phyloP scores from a whole-genome alignment of 345 rosid genomes.

The Cardamine chenopodiifolia region DNA sequence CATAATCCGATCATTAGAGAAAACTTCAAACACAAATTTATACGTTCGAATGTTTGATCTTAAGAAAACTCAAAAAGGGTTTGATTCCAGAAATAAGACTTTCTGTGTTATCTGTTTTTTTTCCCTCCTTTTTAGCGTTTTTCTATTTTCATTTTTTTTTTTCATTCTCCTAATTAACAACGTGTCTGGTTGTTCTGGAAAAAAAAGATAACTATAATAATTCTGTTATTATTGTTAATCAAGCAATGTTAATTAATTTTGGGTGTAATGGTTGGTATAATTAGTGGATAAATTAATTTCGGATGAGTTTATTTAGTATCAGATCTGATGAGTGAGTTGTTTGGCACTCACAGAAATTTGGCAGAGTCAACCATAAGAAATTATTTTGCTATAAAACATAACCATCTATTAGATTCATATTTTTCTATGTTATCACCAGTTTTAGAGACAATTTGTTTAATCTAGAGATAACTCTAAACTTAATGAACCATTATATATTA shows the following conservation, averaged over 20 bases:
- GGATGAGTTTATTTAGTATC: not conserved
- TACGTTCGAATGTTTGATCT: slow-evolving; percentile 23
- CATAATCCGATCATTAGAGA: slow-evolving; percentile 9
- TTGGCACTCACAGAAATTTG: not conserved
- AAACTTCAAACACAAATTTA: slow-evolving; percentile 1
- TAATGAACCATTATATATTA: not conserved
- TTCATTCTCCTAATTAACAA: not conserved
- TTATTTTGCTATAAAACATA: not conserved
- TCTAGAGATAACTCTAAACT: not conserved
- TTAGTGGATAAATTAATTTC: not conserved
- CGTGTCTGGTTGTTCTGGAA: slow-evolving; percentile 22
- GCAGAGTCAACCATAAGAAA: not conserved
- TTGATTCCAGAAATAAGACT: slow-evolving; percentile 31
- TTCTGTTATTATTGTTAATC: slow-evolving; percentile 14
- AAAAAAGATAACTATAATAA: not conserved
- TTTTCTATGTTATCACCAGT: not conserved
- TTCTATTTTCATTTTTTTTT: slow-evolving; percentile 9
- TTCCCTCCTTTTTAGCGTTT: slow-evolving; percentile 22
- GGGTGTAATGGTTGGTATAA: not conserved
- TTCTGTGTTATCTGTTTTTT: slow-evolving; percentile 16
- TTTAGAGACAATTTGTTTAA: not conserved
- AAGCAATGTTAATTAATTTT: not conserved
- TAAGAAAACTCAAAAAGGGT: not conserved
- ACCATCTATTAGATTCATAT: not conserved
- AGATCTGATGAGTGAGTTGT: not conserved